Evolutionary conservation across 768 basidiomycete species (phyloP), one percentile per base, ranked within the genome.

Genomic region (Rhodosporidiobolus odoratus): DNA sequence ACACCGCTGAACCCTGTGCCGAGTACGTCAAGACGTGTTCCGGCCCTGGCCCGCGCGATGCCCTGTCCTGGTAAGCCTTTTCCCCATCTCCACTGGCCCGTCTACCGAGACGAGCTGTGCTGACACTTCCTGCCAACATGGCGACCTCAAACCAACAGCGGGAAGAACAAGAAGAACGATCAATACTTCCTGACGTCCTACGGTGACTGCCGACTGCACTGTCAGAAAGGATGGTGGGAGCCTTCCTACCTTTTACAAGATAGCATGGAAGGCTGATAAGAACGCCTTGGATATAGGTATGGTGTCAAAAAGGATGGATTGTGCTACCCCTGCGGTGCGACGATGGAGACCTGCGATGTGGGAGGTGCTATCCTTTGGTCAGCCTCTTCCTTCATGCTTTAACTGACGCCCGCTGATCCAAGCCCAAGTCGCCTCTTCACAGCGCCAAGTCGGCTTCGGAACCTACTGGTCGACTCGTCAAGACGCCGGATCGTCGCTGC

Each of bases 121-220:
- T n/a, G n/a, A n/a, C n/a, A n/a, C n/a, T n/a, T n/a, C n/a, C n/a
- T n/a, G n/a, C n/a, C n/a, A n/a, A n/a, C n/a, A n/a, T n/a, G n/a
- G n/a, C 21, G 12, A 50, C 12, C 48, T 50, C 12, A 50, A 50
- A 10, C 21, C 48, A 19, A 7, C 48, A 50, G 48, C 23, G 48
- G 48, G 21, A 50, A 50, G 48, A 50, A 50, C 48, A 50, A 50
- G 48, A 50, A 50, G 48, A 23, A n/a, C 48, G 48, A 50, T n/a
- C 48, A 50, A n/a, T 23, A 12, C 48, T 23, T 50, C 48, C 23
- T 50, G 12, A 50, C 48, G 12, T 23, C 48, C 12, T 12, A 10
- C 12, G 48, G 48, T 12, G 21, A 50, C 48, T 50, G 48, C 48
- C 9, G 21, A 23, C 48, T 50, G 48, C 48, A 50, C 48, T 50